Evolutionary conservation across 2,329 filamentous ascomycete genomes (phyloP), one percentile per base, ranked within the genome.

Genomic region (Trichoderma sp.): DNA sequence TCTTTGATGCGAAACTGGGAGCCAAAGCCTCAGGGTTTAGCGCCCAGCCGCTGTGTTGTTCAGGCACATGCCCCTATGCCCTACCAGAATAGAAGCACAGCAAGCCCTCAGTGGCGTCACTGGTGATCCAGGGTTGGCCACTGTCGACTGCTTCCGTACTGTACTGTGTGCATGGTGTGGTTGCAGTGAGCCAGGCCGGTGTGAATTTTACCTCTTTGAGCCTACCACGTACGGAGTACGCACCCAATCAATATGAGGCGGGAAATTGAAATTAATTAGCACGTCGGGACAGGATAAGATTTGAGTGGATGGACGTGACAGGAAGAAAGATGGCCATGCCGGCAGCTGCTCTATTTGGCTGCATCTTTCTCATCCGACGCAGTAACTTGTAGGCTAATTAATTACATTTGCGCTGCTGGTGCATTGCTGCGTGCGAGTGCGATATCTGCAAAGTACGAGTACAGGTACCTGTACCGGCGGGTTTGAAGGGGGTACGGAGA

Each of bases 101-200:
- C 13, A 17, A n/a, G 39, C 39, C 39, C 39, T 43, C 20, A 23
- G 30, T 55, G 63, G 63, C 47, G 63, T 57, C 63, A 28, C 62
- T 34, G 28, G 57, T 20, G 66, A 47, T 61, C n/a, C 30, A 26
- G 26, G 20, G 20, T 34, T 36, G 30, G 55, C 30, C 28, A 32
- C 28, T 64, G 15, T 11, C 43, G 6, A 32, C 23, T 7, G 28
- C n/a, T n/a, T 55, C 47, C 47, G 43, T 66, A 13, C 23, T 59
- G 66, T 68, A 66, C 34, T 59, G 66, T 68, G 55, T 34, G 64
- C 20, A 34, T 50, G 39, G 57, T 34, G 66, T 68, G 55, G 66
- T 68, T 68, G 39, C 66, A 68, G 55, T 23, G 55, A 61, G 66
- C 64, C 6, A n/a, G 43, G 43, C 36, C 17, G 66, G 66, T 68